Evolutionary conservation across 305 asterid species (phyloP).

Genomic region (Plantago lanceolata): DNA sequence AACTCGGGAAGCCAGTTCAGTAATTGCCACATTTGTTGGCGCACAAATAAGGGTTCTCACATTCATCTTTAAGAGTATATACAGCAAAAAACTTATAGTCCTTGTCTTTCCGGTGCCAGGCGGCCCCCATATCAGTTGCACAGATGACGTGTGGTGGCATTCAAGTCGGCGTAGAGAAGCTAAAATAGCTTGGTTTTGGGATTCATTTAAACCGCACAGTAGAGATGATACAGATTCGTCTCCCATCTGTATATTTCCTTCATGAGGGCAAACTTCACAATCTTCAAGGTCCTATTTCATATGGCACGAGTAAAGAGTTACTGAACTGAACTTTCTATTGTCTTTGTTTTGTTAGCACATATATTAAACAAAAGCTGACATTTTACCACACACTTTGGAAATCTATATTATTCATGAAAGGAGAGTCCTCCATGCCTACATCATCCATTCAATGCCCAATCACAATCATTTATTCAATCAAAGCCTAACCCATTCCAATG

Average conservation of each 20-base stretch:
- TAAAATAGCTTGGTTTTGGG: conserved; percentile 47
- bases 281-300: conserved; percentile 29
- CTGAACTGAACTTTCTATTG: neutral
- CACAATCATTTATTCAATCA: too few relatives aligned
- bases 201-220: conserved; percentile 37
- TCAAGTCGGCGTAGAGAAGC: conserved; percentile 28
- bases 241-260: conserved; percentile 10
- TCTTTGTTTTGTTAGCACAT: neutral
- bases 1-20: conserved; percentile 51
- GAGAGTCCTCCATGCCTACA: too few relatives aligned
- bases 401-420: too few relatives aligned
- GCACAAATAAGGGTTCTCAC: conserved; percentile 53
- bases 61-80: conserved; percentile 39
- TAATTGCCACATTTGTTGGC: conserved; percentile 58
- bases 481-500: too few relatives aligned
- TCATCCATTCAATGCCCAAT: too few relatives aligned
- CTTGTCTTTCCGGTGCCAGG: conserved; percentile 77
- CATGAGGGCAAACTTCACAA: conserved; percentile 32
- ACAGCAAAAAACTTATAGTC: conserved; percentile 44
- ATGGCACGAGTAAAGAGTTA: neutral
- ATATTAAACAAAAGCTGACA: neutral
- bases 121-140: conserved; percentile 71
- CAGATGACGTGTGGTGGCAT: conserved; percentile 42
- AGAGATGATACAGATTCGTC: conserved; percentile 22
- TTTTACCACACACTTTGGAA: neutral